These are phyloP conservation scores for Neocatenulostroma microsporum DNA, from an alignment of 2,329 filamentous ascomycete species.

Conservation along the genomic window DNA sequence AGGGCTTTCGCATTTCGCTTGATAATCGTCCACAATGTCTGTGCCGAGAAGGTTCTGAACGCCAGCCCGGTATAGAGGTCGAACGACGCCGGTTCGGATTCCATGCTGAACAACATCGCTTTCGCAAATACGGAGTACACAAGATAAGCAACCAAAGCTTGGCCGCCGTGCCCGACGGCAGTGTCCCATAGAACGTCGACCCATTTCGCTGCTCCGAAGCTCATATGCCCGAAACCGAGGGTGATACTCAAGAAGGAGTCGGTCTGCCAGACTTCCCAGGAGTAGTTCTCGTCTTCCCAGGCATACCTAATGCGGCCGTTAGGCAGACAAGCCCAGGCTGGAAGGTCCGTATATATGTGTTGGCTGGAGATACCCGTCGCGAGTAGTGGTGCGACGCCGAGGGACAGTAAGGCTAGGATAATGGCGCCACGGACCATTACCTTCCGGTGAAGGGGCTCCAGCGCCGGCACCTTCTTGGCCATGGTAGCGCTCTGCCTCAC, in stretches of 20 bases:
- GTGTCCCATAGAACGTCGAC: slow-evolving; percentile 14
- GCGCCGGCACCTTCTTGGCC: too few species aligned
- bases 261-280: slow-evolving; percentile 10
- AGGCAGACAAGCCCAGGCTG: too few species aligned
- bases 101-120: slow-evolving; percentile 3
- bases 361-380: too few species aligned
- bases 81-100: slow-evolving; percentile 2
- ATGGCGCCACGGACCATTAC: too few species aligned
- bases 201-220: slow-evolving; percentile 9
- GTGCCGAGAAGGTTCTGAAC: not conserved
- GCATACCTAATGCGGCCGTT: slow-evolving; percentile 3
- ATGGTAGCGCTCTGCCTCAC: too few species aligned
- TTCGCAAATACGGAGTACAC: slow-evolving; percentile 3
- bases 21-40: too few species aligned
- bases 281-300: slow-evolving; percentile 6
- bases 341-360: too few species aligned
- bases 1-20: too few species aligned
- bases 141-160: slow-evolving; percentile 6
- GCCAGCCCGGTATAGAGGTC: not conserved
- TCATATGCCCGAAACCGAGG: slow-evolving; percentile 8
- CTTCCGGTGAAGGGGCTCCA: too few species aligned
- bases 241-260: slow-evolving; percentile 9
- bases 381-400: too few species aligned
- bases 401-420: too few species aligned
- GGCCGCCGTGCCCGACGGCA: slow-evolving; percentile 10